Conservation (phyloP, 1,284 basidiomycete species). For the Thelephora terrestris region DNA sequence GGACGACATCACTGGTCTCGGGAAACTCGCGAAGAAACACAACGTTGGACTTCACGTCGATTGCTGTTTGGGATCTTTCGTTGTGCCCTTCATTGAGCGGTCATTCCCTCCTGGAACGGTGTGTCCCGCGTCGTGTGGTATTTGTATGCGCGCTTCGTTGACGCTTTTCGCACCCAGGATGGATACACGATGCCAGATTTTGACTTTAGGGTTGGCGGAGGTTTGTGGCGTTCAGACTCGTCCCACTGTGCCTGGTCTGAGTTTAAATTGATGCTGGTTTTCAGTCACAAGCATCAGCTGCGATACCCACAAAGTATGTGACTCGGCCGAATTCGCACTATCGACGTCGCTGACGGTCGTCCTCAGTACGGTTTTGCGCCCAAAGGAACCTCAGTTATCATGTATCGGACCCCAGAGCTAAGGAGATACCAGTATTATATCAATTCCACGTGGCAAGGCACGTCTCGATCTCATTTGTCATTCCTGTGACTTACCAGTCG, state of each 20-base stretch:
- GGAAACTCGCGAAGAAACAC: conserved; percentile 63
- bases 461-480: conserved; percentile 10
- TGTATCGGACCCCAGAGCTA: conserved; percentile 74
- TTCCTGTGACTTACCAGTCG: conserved; percentile 5
- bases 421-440: conserved; percentile 81
- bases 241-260: no score
- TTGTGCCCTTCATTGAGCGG: conserved; percentile 78
- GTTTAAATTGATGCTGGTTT: no score
- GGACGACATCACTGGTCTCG: conserved; percentile 83
- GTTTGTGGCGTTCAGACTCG: no score
- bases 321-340: background rate
- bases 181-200: conserved; percentile 29
- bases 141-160: background rate
- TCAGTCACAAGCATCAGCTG: conserved; percentile 81
- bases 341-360: conserved; percentile 1
- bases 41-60: conserved; percentile 89
- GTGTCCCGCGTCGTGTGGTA: background rate
- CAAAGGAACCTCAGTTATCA: conserved; percentile 92
- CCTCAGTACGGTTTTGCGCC: conserved; percentile 71
- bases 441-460: conserved; percentile 70
- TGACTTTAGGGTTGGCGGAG: conserved; percentile 80
- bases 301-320: conserved; percentile 80
- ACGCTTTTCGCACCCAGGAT: background rate
- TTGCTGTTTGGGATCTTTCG: conserved; percentile 88
- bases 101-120: background rate